phyloP scores from a whole-genome alignment of 495 filamentous ascomycete genomes.

The Elasticomyces elasticus region DNA sequence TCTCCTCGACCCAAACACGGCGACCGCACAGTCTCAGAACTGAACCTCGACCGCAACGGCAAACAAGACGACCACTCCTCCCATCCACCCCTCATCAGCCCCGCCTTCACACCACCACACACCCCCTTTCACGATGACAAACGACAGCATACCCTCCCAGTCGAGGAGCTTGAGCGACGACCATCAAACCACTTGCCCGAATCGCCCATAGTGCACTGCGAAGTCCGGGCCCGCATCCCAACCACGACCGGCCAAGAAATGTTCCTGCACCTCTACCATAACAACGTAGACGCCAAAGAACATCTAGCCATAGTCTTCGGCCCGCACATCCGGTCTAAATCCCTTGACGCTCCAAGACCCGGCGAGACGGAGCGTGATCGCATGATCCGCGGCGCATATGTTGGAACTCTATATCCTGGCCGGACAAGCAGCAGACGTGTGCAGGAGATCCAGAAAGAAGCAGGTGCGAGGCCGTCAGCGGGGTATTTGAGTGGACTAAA shows the following conservation, averaged over 20 bases:
- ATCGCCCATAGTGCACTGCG: constrained; percentile 34
- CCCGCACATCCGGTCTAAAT: constrained; percentile 64
- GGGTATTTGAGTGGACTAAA: constrained; percentile 4
- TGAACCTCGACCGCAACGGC: constrained; percentile 22
- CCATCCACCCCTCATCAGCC: constrained; percentile 28
- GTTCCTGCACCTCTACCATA: constrained; percentile 92
- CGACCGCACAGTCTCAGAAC: constrained; percentile 18
- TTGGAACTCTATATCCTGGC: constrained; percentile 77
- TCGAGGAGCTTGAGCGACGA: constrained; percentile 12
- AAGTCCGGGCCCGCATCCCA: constrained; percentile 37
- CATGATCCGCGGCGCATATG: constrained; percentile 89
- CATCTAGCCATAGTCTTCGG: constrained; percentile 98
- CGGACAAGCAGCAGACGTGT: constrained; percentile 51
- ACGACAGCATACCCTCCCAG: constrained; percentile 26
- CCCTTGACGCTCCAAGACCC: constrained; percentile 65
- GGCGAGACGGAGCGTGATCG: constrained; percentile 95
- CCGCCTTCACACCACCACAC: constrained; percentile 37
- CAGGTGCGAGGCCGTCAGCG: constrained; percentile 16
- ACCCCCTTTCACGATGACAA: constrained; percentile 30
- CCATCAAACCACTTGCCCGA: constrained; percentile 21
- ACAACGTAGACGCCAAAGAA: constrained; percentile 87
- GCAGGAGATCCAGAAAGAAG: constrained; percentile 38
- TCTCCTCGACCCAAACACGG: constrained; percentile 22
- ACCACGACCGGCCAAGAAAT: constrained; percentile 80
- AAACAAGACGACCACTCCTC: background rate